Conservation (phyloP, 2,329 filamentous ascomycete species). For the Fusarium chuoi region DNA sequence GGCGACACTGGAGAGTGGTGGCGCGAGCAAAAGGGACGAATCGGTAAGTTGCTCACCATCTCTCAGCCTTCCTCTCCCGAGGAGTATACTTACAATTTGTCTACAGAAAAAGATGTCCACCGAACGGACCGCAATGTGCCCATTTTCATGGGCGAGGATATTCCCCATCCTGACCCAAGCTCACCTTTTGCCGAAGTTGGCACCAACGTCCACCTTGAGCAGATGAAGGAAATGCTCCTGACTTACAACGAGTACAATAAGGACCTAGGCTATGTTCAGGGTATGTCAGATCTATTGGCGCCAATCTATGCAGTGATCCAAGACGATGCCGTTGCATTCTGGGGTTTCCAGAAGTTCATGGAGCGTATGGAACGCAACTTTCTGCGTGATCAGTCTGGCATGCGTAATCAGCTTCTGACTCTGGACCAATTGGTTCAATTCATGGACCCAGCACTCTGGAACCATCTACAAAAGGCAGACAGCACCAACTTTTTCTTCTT, state of each 20-base stretch:
- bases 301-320: slow-evolving; percentile 98
- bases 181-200: slow-evolving; percentile 93
- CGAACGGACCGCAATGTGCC: slow-evolving; percentile 93
- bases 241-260: slow-evolving; percentile 99
- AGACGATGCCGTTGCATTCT: slow-evolving; percentile 96
- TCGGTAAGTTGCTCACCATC: slow-evolving; percentile 72
- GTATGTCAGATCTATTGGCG: slow-evolving; percentile 96
- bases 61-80: slow-evolving; percentile 5
- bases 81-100: slow-evolving; percentile 27
- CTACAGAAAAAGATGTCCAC: slow-evolving; percentile 95
- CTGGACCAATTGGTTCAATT: slow-evolving; percentile 96
- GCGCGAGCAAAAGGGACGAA: slow-evolving; percentile 92
- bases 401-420: slow-evolving; percentile 90
- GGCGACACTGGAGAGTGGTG: slow-evolving; percentile 92
- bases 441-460: slow-evolving; percentile 94
- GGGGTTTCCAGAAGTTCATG: slow-evolving; percentile 97
- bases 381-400: slow-evolving; percentile 92
- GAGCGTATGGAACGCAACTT: slow-evolving; percentile 98
- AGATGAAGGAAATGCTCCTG: slow-evolving; percentile 98
- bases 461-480: slow-evolving; percentile 88
- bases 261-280: slow-evolving; percentile 95
- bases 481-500: slow-evolving; percentile 99
- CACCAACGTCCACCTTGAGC: slow-evolving; percentile 97
- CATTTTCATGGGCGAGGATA: slow-evolving; percentile 97
- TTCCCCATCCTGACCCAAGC: slow-evolving; percentile 93